Base-by-base conservation (phyloP, 1,284 basidiomycete genomes). In the Puccinia hordei region DNA sequence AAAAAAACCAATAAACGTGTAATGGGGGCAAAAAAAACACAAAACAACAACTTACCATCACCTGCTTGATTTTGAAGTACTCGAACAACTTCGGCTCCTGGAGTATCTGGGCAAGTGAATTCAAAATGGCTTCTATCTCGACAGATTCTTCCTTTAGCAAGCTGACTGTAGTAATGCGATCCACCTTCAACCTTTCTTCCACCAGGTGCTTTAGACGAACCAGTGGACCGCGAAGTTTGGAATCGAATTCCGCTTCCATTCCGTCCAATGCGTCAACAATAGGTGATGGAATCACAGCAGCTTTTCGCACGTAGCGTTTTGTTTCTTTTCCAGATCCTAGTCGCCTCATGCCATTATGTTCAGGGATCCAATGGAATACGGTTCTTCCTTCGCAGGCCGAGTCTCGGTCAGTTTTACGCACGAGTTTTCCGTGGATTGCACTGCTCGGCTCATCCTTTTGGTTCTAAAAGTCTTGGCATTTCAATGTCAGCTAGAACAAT, bases 131-230 rank as follows among this genome's bases (percentile, higher is more conserved):
- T 46, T 46, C 3, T 0, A 66, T 46, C 22, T 66, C 38, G 5
- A 22, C n/a, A 46, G 63, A 22, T 24, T 66, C 63, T 66, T 44
- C 63, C 44, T 46, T 66, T n/a, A 66, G 38, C 22, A 63, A 22
- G 19, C 15, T 15, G 17, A 46, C 22, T n/a, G 63, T 24, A 15
- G 41, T 13, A 15, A 27, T 8, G 15, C n/a, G 22, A 46, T 66
- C 15, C 27, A 5, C n/a, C n/a, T 24, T 38, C 41, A 66, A 12
- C 63, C 27, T 44, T 8, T 10, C n/a, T 2, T 66, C 41, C 63
- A 66, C 38, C 0, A 66, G 38, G 41, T 22, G 38, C 13, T 46
- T 38, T 46, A 66, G n/a, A 33, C 41, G 63, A 33, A 66, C 8
- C 12, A 66, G 63, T 66, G 38, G 63, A 66, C 63, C 38, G 41